Evolutionary conservation across 2,329 filamentous ascomycete species (phyloP).

Genomic region (Fusarium caatingaense): DNA sequence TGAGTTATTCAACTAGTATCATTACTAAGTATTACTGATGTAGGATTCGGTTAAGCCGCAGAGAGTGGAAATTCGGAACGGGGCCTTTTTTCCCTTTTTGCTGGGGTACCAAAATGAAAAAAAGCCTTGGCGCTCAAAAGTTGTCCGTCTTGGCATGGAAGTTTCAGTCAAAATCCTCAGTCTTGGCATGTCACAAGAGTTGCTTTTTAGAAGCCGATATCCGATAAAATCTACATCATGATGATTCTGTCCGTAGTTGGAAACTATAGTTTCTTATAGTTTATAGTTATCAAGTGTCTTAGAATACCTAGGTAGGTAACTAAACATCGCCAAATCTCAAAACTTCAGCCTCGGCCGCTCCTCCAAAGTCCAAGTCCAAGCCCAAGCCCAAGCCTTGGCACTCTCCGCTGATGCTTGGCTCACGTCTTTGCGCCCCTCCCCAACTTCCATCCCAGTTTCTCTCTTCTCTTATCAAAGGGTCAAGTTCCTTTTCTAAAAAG

Average conservation of each 20-base stretch:
- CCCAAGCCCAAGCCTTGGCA: constrained; percentile 41
- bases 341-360: constrained; percentile 24
- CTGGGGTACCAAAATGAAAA: constrained; percentile 1
- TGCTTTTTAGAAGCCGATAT: constrained; percentile 4
- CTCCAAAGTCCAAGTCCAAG: neutral
- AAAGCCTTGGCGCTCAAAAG: constrained; percentile 15
- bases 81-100: neutral
- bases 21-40: neutral
- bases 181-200: constrained; percentile 37
- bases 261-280: neutral
- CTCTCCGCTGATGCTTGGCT: constrained; percentile 35
- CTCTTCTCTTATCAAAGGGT: neutral
- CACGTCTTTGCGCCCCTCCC: constrained; percentile 16
- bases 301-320: neutral
- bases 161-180: constrained; percentile 19
- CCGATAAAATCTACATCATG: neutral
- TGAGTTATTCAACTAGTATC: neutral
- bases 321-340: neutral
- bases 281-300: neutral
- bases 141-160: constrained; percentile 34
- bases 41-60: neutral
- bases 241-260: neutral
- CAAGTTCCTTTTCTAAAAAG: constrained; percentile 26
- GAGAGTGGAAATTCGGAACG: neutral
- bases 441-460: constrained; percentile 17